phyloP scores from a whole-genome alignment of 2,329 filamentous ascomycete species.

The Claviceps lovelessii region DNA sequence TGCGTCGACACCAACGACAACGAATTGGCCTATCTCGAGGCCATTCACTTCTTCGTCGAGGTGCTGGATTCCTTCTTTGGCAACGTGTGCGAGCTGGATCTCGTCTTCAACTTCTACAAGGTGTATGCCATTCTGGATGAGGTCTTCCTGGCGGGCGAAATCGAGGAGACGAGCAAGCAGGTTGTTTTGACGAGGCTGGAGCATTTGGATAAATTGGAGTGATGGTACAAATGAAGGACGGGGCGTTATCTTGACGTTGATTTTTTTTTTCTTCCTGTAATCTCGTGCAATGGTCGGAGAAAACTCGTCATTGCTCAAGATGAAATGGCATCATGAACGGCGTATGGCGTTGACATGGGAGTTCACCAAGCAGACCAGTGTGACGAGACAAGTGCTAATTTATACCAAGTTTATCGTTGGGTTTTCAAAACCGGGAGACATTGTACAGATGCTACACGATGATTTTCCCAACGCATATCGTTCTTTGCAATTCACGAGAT shows the following conservation, averaged over 20 bases:
- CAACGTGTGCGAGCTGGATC: slow-evolving; percentile 94
- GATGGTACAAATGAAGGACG: slow-evolving; percentile 6
- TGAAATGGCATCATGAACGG: not conserved
- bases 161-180: slow-evolving; percentile 97
- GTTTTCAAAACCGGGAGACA: not conserved
- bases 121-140: slow-evolving; percentile 98
- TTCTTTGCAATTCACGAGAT: not conserved
- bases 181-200: slow-evolving; percentile 88
- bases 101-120: slow-evolving; percentile 71
- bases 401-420: not conserved
- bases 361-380: not conserved
- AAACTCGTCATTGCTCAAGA: not conserved
- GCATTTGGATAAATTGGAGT: slow-evolving; percentile 93
- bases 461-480: not conserved
- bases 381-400: not conserved
- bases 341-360: not conserved
- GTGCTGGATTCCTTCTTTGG: slow-evolving; percentile 97
- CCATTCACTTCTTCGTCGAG: slow-evolving; percentile 98
- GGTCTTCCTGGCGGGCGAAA: slow-evolving; percentile 93
- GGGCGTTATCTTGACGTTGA: not conserved
- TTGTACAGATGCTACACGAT: not conserved
- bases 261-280: not conserved
- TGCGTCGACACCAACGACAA: slow-evolving; percentile 99
- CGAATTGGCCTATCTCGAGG: slow-evolving; percentile 90
- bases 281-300: not conserved